Base-by-base conservation (phyloP, 129 eudicot species). In the Flaveria ramosissima region DNA sequence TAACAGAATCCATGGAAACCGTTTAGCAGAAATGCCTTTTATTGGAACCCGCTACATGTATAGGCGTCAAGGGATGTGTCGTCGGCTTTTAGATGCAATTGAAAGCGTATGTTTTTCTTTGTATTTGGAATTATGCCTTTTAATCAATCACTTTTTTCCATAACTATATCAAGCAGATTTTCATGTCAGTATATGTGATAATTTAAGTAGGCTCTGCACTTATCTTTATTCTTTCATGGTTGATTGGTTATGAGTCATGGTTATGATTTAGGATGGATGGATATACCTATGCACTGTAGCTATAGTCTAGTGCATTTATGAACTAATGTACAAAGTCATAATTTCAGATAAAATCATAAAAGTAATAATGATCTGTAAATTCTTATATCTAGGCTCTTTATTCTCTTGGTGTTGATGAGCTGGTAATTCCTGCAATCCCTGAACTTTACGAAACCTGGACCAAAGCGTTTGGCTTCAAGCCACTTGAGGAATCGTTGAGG, bases 51-150 rank as follows among this genome's bases (percentile, higher is more conserved):
- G 99, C 41, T 71, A 84, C 73, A 81, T 82, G 77, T 89, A 91
- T 72, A 87, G 99, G 85, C 97, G 99, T 71, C 96, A 94, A 85
- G 97, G 99, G 77, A 87, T 93, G 98, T 90, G 98, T 71, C 88
- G 93, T 19, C 92, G 90, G 66, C 96, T 93, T 80, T 84, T 93
- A 63, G 82, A 84, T 80, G 93, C 90, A 9, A 83, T 89, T 77
- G 97, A 94, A 85, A 62, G 6, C 83, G 99, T 94, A 86, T 51
- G 89, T 82, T 83, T 59, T 20, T 59, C n/a, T 5, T 13, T 11
- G 20, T 61, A 16, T 66, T 20, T 46, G 2, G 0, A 24, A 24
- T 24, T 0, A 24, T 36, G 17, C 43, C 15, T 30, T 61, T 14
- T 30, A 63, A 63, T 61, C 19, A 61, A 15, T 30, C 24, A 55